Conservation (phyloP, 2,329 filamentous ascomycete genomes). For the Epichloe uncinata region DNA sequence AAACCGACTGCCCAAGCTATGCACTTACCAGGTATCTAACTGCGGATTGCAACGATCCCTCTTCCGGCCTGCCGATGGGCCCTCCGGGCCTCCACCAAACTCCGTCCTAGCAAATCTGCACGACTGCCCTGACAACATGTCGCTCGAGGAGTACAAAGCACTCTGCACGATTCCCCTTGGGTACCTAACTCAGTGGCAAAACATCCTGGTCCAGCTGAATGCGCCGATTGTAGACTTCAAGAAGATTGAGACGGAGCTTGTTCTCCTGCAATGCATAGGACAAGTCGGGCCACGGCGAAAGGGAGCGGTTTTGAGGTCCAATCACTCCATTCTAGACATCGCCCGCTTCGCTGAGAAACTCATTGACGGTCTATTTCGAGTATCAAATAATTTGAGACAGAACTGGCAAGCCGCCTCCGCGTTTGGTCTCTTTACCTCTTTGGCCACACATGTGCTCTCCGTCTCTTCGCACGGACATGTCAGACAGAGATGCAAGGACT, state of each 20-base stretch:
- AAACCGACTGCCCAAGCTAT: background rate
- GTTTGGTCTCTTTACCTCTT: background rate
- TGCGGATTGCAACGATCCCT: slow-evolving; percentile 9
- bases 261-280: slow-evolving; percentile 11
- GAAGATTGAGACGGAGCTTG: slow-evolving; percentile 8
- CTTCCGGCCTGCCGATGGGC: background rate
- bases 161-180: slow-evolving; percentile 9
- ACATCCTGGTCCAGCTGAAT: slow-evolving; percentile 10
- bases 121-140: slow-evolving; percentile 32
- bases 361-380: background rate
- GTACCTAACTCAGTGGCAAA: slow-evolving; percentile 11
- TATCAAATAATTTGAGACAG: background rate
- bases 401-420: slow-evolving; percentile 3
- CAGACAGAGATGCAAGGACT: background rate
- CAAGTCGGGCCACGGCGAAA: slow-evolving; percentile 8
- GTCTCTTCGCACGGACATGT: background rate
- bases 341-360: background rate
- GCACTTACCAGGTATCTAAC: slow-evolving; percentile 10
- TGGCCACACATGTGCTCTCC: background rate
- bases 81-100: slow-evolving; percentile 27
- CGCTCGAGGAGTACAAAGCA: slow-evolving; percentile 39
- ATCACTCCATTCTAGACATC: slow-evolving; percentile 5
- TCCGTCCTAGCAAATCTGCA: slow-evolving; percentile 35
- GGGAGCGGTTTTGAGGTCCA: background rate
- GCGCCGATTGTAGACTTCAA: slow-evolving; percentile 13